Evolutionary conservation across 2,329 filamentous ascomycete species (phyloP), one percentile per base, ranked within the genome.

Genomic region (Raffaelea albimanens): DNA sequence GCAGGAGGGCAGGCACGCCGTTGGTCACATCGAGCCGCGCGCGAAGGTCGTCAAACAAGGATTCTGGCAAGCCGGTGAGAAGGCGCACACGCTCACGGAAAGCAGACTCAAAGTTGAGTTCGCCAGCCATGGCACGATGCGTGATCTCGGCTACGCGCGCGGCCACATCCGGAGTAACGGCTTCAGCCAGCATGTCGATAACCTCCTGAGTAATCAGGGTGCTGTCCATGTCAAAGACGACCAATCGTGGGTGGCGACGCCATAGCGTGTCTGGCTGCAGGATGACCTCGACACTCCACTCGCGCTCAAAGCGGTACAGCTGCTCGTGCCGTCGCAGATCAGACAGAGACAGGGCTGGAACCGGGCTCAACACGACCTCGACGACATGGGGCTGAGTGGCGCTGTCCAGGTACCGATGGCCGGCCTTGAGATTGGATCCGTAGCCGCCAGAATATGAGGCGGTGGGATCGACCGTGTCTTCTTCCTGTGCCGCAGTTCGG

Each of bases 151-250:
- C 85, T 36, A 98, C 91, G 57, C 86, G 72, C 46, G 81, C 81
- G 57, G 87, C 81, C n/a, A 94, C 76, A 45, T 88, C 87, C 2
- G 77, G 67, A 43, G 67, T 72, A 58, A 95, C 80, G 34, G 85
- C 85, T 46, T 85, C 82, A 4, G 93, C 93, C 48, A 98, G 83
- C 58, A 97, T 82, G 64, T 98, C 93, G 61, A 98, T 97, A 51
- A 96, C 90, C 69, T 98, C 93, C 64, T 98, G 90, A 46, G 91
- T 85, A 62, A 98, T 97, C 51, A 98, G 76, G 0, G 93, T 98
- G 64, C 85, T 93, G 69, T 98, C 93, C 93, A 98, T 98, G 65
- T 98, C 93, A 60, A 98, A 98, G 29, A 96, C 87, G 3, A 91
- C 89, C 11, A 97, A 73, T 9, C 91, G 80, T 55, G 90, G 90